These are phyloP conservation scores for Adansonia gregorii DNA, from an alignment of 441 rosid species.

Conservation along the genomic window DNA sequence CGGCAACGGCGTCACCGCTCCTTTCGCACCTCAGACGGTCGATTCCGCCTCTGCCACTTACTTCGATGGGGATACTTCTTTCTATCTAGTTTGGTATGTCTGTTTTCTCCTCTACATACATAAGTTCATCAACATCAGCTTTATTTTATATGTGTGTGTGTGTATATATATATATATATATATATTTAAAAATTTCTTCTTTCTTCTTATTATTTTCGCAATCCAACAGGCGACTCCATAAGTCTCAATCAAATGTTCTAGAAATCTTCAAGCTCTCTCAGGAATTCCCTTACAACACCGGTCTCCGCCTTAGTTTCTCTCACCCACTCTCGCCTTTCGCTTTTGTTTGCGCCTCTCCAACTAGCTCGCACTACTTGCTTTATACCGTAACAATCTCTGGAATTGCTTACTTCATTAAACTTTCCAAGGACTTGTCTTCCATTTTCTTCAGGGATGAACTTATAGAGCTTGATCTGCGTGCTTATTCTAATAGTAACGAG, in stretches of 20 bases:
- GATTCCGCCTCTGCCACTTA: constrained; percentile 61
- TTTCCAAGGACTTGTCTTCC: constrained; percentile 48
- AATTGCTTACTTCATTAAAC: constrained; percentile 61
- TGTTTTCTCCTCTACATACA: background rate
- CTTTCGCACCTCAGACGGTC: constrained; percentile 41
- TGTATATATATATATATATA: no score
- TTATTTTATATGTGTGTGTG: background rate
- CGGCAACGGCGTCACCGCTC: constrained; percentile 16
- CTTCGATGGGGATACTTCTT: constrained; percentile 47
- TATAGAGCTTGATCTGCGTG: constrained; percentile 50
- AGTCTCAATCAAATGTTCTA: constrained; percentile 48
- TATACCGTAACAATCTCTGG: constrained; percentile 70
- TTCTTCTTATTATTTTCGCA: background rate
- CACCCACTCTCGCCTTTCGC: constrained; percentile 72
- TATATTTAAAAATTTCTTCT: background rate
- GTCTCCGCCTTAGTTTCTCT: constrained; percentile 71
- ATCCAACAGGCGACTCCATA: constrained; percentile 59
- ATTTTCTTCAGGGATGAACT: constrained; percentile 53
- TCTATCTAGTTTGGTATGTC: constrained; percentile 54
- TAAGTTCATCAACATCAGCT: background rate
- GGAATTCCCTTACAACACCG: constrained; percentile 51
- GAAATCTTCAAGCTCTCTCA: constrained; percentile 75
- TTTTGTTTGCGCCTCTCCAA: constrained; percentile 46
- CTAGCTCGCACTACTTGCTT: constrained; percentile 48
- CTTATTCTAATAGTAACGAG: constrained; percentile 37